phyloP scores from a whole-genome alignment of 805 yeast species.

The Hanseniaspora occidentalis region DNA sequence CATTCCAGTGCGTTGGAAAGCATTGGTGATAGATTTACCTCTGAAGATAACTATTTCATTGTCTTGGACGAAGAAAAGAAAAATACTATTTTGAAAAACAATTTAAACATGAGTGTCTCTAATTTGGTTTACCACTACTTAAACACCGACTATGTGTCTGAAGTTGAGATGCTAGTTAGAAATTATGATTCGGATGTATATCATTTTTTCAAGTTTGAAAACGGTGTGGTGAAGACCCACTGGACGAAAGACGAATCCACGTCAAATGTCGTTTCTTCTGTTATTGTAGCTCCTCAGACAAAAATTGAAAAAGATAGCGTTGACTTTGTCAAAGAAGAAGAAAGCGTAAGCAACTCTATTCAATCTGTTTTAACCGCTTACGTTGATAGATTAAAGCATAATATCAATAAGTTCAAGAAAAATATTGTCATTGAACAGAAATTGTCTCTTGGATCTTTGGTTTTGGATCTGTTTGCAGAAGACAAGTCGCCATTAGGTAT shows the following conservation, averaged over 20 bases:
- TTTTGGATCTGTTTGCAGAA: constrained; percentile 10
- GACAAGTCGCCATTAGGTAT: constrained; percentile 7
- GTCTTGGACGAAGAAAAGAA: constrained; percentile 13
- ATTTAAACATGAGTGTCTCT: constrained; percentile 8
- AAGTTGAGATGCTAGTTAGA: constrained; percentile 9
- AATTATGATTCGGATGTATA: constrained; percentile 9
- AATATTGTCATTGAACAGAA: constrained; percentile 8
- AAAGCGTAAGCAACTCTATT: constrained; percentile 2
- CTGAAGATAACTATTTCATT: constrained; percentile 7
- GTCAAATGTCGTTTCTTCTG: constrained; percentile 23
- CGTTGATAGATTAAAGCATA: constrained; percentile 16
- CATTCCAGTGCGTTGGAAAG: constrained; percentile 13
- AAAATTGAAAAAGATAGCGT: constrained; percentile 11
- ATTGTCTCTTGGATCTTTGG: constrained; percentile 8
- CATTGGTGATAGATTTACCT: constrained; percentile 6
- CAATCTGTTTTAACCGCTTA: constrained; percentile 16
- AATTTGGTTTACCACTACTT: constrained; percentile 7
- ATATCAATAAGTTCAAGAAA: constrained; percentile 12
- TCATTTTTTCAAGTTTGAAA: constrained; percentile 11
- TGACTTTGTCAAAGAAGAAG: constrained; percentile 14
- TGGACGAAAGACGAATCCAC: constrained; percentile 38
- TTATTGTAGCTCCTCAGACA: constrained; percentile 9
- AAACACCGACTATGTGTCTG: constrained; percentile 10
- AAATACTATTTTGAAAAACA: constrained; percentile 10
- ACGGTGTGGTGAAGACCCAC: constrained; percentile 12